Conservation (phyloP, 2,329 filamentous ascomycete genomes). For the Gremmenia infestans region DNA sequence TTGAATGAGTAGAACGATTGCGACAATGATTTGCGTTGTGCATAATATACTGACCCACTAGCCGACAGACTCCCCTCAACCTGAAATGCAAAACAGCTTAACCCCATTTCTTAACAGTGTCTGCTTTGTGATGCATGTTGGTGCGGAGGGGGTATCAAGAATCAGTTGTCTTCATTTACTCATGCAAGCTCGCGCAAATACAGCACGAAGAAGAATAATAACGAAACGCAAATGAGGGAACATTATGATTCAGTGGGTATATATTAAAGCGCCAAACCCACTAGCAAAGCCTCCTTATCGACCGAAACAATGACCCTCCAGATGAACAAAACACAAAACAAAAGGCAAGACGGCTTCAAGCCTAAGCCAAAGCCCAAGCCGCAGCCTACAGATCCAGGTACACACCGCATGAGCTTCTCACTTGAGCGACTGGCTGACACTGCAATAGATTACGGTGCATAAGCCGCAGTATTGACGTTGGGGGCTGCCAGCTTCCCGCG, state of each 20-base stretch:
- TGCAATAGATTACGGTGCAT: neutral
- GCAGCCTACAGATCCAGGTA: neutral
- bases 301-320: neutral
- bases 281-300: neutral
- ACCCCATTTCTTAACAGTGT: neutral
- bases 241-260: neutral
- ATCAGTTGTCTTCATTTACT: no score
- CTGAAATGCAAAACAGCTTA: no score
- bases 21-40: no score
- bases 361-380: neutral
- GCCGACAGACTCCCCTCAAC: no score
- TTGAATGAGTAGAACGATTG: neutral
- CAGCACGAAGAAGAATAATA: neutral
- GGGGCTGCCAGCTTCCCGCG: neutral
- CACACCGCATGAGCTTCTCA: neutral
- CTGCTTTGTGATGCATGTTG: neutral
- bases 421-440: neutral
- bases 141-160: no score
- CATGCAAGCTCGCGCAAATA: neutral
- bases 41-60: no score
- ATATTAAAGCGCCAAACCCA: neutral
- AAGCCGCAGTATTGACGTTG: neutral
- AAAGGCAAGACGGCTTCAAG: neutral
- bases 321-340: neutral
- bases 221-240: neutral